Conservation (phyloP, 2,329 filamentous ascomycete genomes). For the Monosporascus sp. region DNA sequence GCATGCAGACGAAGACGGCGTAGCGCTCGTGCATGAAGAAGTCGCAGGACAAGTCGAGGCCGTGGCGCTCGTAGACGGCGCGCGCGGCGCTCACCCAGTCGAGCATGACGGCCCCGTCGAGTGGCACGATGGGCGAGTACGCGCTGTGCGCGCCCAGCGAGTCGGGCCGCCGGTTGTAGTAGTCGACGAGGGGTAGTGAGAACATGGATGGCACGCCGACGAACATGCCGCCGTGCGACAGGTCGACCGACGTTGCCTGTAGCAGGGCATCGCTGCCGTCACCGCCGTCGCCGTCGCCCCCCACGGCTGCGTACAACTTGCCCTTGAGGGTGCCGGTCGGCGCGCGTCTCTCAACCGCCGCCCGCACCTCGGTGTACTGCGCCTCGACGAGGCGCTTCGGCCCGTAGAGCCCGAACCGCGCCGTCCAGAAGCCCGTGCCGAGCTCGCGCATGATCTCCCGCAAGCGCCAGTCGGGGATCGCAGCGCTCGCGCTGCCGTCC, state of each 20-base stretch:
- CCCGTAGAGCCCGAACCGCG: conserved; percentile 40
- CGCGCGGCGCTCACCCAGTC: conserved; percentile 38
- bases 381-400: conserved; percentile 37
- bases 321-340: conserved; percentile 33
- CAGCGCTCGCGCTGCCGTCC: conserved; percentile 34
- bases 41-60: conserved; percentile 40
- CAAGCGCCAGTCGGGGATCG: conserved; percentile 40
- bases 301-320: conserved; percentile 30
- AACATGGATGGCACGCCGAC: conserved; percentile 32
- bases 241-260: conserved; percentile 30
- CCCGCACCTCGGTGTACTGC: conserved; percentile 36
- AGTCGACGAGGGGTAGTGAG: conserved; percentile 32
- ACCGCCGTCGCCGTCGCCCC: conserved; percentile 14
- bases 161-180: conserved; percentile 25
- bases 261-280: conserved; percentile 21
- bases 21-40: conserved; percentile 45
- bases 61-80: conserved; percentile 35
- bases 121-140: conserved; percentile 32
- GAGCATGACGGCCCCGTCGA: conserved; percentile 33
- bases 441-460: conserved; percentile 38
- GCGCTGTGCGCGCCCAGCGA: conserved; percentile 31
- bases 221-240: conserved; percentile 29
- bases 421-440: conserved; percentile 39
- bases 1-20: conserved; percentile 43
- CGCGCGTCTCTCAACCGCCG: conserved; percentile 29